These are phyloP conservation scores for Chlamydomonas reinhardtii DNA, from an alignment of 163 green algal species.

Conservation along the genomic window DNA sequence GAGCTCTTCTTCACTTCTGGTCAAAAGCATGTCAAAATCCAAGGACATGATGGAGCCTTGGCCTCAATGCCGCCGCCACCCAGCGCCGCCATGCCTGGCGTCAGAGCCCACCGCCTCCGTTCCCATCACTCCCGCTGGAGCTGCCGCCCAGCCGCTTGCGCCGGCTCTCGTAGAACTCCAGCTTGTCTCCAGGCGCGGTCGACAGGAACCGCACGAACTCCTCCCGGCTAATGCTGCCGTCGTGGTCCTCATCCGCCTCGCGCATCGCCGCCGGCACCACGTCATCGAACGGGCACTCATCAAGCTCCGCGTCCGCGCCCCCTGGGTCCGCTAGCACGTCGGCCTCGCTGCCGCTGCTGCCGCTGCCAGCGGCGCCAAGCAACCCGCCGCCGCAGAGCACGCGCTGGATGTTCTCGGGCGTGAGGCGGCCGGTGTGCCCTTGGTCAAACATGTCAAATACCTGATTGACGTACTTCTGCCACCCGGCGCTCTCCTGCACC, in stretches of 20 bases:
- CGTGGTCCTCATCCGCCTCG: slow-evolving; percentile 14
- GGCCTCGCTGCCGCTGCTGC: background rate
- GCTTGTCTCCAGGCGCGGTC: slow-evolving; percentile 1
- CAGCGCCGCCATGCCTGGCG: too few relatives aligned
- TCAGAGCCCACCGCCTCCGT: too few relatives aligned
- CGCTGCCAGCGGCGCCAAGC: too few relatives aligned
- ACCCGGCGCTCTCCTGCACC: slow-evolving; percentile 26
- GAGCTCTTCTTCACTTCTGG: too few relatives aligned
- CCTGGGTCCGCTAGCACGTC: background rate
- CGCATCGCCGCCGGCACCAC: slow-evolving; percentile 33
- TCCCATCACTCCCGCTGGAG: too few relatives aligned
- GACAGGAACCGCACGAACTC: slow-evolving; percentile 31
- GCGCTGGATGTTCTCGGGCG: slow-evolving; percentile 8
- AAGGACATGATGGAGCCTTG: too few relatives aligned
- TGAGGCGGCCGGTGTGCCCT: background rate
- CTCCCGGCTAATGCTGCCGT: slow-evolving; percentile 26
- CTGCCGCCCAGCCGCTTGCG: background rate
- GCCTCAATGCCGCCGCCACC: too few relatives aligned
- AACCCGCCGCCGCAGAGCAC: slow-evolving; percentile 10
- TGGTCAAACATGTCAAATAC: slow-evolving; percentile 38
- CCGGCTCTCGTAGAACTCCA: slow-evolving; percentile 50
- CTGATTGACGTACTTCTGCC: slow-evolving; percentile 26
- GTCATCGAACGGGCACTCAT: slow-evolving; percentile 44
- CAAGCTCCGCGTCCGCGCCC: background rate
- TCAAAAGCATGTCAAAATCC: too few relatives aligned